Evolutionary conservation across 805 yeast genomes (phyloP).

Genomic region (Ogataea neopini): DNA sequence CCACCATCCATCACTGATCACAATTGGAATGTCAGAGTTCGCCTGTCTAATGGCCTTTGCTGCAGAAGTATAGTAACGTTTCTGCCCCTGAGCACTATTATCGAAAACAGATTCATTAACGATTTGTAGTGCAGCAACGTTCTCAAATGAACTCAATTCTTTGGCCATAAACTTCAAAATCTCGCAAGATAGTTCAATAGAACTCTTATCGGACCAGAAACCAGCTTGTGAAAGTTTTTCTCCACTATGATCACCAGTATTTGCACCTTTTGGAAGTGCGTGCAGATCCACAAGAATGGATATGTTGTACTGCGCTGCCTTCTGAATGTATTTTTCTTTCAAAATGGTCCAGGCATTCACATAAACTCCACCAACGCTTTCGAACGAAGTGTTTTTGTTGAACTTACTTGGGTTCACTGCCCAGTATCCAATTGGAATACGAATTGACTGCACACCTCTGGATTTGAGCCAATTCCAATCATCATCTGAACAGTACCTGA

Average conservation of each 20-base stretch:
- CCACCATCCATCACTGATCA: conserved; percentile 96
- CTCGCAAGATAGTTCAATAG: conserved; percentile 47
- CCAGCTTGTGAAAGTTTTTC: conserved; percentile 56
- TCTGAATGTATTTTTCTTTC: conserved; percentile 49
- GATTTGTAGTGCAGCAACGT: conserved; percentile 79
- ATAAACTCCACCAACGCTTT: conserved; percentile 55
- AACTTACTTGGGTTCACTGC: conserved; percentile 65
- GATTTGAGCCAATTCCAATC: conserved; percentile 80
- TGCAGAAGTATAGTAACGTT: conserved; percentile 66
- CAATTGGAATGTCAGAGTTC: conserved; percentile 62
- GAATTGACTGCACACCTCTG: conserved; percentile 72
- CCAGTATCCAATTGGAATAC: conserved; percentile 95
- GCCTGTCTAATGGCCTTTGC: conserved; percentile 55
- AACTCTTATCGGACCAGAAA: conserved; percentile 55
- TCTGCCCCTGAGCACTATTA: conserved; percentile 52
- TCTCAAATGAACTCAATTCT: conserved; percentile 58
- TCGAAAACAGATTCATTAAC: conserved; percentile 81
- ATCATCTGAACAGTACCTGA: conserved; percentile 53
- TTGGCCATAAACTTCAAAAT: conserved; percentile 59
- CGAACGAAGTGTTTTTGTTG: conserved; percentile 64
- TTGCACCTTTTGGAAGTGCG: conserved; percentile 92
- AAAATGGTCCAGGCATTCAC: conserved; percentile 70
- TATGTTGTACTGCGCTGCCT: conserved; percentile 62
- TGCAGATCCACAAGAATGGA: conserved; percentile 84
- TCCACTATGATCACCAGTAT: conserved; percentile 84